Conservation (phyloP, 202 grass and related monocot genomes). For the Setaria viridis region DNA sequence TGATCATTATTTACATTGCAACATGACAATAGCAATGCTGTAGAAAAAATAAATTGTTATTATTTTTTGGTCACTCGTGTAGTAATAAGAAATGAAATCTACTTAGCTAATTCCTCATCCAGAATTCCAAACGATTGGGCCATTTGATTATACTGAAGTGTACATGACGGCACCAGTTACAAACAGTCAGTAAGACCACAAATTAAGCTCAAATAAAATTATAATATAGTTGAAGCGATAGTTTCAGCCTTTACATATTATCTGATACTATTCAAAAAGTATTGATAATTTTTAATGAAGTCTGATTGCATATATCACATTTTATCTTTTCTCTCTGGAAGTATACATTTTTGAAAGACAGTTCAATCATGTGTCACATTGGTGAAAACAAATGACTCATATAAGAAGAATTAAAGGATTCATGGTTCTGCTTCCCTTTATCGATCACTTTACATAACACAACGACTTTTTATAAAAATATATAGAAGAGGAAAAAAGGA, state of each 20-base stretch:
- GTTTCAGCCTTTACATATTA: neutral
- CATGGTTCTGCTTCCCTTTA: neutral
- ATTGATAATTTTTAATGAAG: neutral
- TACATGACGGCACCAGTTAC: neutral
- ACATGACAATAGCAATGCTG: neutral
- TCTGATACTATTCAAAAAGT: neutral
- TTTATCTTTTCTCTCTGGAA: neutral
- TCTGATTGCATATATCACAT: neutral
- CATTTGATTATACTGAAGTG: neutral
- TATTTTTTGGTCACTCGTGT: neutral
- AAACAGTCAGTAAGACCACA: neutral
- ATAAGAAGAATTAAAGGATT: slow-evolving; percentile 9
- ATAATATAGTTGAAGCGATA: neutral
- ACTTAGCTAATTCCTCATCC: neutral
- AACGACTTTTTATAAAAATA: neutral
- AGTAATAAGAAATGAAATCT: neutral
- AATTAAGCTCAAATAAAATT: neutral
- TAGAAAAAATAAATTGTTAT: neutral
- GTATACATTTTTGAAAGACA: neutral
- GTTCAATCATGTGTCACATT: slow-evolving; percentile 13
- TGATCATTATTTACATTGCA: neutral
- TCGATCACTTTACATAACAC: neutral
- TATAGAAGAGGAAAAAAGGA: neutral
- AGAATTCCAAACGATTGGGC: neutral
- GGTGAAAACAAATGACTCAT: neutral